Evolutionary conservation across 2,329 filamentous ascomycete species (phyloP), one percentile per base, ranked within the genome.

Genomic region (Pseudocercospora cruenta): DNA sequence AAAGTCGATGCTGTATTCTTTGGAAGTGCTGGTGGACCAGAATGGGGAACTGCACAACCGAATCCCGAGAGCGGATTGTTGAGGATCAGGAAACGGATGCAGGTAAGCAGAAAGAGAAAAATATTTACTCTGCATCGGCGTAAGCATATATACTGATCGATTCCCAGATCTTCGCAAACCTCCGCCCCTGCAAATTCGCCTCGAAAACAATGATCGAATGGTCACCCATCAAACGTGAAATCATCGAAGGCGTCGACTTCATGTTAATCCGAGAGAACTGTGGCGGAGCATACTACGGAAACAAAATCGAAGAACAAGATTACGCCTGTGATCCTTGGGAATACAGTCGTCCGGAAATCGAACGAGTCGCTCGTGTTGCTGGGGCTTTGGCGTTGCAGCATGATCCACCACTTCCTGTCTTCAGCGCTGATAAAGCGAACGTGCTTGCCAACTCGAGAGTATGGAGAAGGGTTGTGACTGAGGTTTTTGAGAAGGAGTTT

Each of bases 361-460:
- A 85, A 70, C 77, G 84, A 26, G 76, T 81, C 21, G 80, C 82
- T 0, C 80, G 82, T 2, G 81, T 85, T 1, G 81, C 80, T 10
- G 83, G 81, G 0, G 79, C 79, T 4, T 76, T 85, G 4, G 82
- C 84, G 0, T 75, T 67, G 71, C 73, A 71, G 66, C 72, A 76
- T 7, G 77, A 77, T 54, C 71, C 73, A 8, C 79, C 81, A 12
- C 76, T 79, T 0, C 72, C 78, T 1, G 83, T 85, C 1, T 83
- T 80, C 78, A 83, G 80, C 64, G 79, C 79, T 0, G 84, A 86
- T 73, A 86, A 86, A 73, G 83, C 83, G 49, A 86, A 86, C 66
- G 83, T 86, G 9, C 79, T 86, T 8, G 84, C 84, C 0, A 84
- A 78, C 55, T 80, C 81, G 3, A 76, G 84, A 2, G 79, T 86